Conservation (phyloP, 2,329 filamentous ascomycete species). For the Sporothrix globosa region DNA sequence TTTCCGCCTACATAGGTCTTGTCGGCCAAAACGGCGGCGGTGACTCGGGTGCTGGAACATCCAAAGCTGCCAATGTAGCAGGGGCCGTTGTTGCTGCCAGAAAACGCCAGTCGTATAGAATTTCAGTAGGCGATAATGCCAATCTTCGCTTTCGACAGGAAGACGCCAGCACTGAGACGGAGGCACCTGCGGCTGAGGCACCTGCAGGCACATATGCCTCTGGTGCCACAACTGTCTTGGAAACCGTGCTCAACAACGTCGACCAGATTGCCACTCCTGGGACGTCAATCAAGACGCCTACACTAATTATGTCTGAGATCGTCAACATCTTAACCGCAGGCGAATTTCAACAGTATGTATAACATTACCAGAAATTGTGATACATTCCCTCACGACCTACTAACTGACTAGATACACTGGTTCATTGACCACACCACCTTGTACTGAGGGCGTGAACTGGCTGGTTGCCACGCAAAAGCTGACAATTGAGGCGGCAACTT, state of each 20-base stretch:
- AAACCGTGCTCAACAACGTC: conserved; percentile 51
- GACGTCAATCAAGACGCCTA: conserved; percentile 46
- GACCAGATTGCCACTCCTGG: conserved; percentile 50
- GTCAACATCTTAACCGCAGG: conserved; percentile 45
- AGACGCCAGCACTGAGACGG: no score
- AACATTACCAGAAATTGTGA: no score
- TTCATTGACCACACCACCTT: conserved; percentile 56
- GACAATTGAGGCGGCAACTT: conserved; percentile 46
- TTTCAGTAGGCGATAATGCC: no score
- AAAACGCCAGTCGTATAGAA: not conserved
- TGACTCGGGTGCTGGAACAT: conserved; percentile 19
- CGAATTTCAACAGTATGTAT: conserved; percentile 47
- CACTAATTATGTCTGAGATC: conserved; percentile 51
- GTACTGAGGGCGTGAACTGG: conserved; percentile 54
- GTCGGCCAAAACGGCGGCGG: conserved; percentile 34
- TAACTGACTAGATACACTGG: conserved; percentile 40
- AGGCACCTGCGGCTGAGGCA: not conserved
- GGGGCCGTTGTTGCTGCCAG: conserved; percentile 24
- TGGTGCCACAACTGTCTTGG: not conserved
- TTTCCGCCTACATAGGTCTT: conserved; percentile 2
- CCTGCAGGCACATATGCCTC: not conserved
- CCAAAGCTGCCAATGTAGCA: conserved; percentile 25
- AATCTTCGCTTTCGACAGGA: no score
- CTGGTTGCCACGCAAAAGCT: conserved; percentile 52
- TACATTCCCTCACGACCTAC: no score